Evolutionary conservation across 345 rosid species (phyloP), one percentile per base, ranked within the genome.

Genomic region (Hypericum androsaemum): DNA sequence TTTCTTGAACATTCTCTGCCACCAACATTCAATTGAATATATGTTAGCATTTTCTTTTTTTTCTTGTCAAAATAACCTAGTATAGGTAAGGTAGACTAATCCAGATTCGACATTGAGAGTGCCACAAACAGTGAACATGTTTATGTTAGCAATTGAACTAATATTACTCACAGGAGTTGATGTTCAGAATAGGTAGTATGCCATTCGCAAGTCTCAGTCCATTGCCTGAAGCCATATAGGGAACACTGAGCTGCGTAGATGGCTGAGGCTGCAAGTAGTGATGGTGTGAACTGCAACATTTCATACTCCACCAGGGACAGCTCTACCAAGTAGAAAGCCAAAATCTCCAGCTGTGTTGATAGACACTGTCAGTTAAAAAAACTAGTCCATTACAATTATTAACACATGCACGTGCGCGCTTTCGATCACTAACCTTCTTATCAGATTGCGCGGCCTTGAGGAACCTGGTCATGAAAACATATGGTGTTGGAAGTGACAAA

Each of bases 1-100:
- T 45, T 1, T 43, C 13, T 66, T 5, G 65, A 55, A 37, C 71
- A 66, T 56, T 43, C 57, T 28, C 47, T 43, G 47, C 14, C 12
- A 43, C 12, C 12, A n/a, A 43, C 12, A 43, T 43, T 43, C 14
- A 6, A 0, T 43, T 43, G 3, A 22, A 22, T 4, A 22, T 22
- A 4, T 22, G 32, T 22, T 4, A 22, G 32, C n/a, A n/a, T n/a
- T n/a, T n/a, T n/a, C n/a, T n/a, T n/a, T n/a, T n/a, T n/a, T n/a
- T n/a, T n/a, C n/a, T n/a, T n/a, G n/a, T 22, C 32, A 22, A 22
- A n/a, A 22, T 22, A 22, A 4, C 32, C 1, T 22, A 22, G 4
- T 22, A 22, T 22, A 22, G 32, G 32, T 22, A 1, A 22, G 32
- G 32, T 22, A 1, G 32, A 22, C 32, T 4, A 22, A 22, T 22